Conservation (phyloP, 2,329 filamentous ascomycete genomes). For the Cordyceps farinosa region DNA sequence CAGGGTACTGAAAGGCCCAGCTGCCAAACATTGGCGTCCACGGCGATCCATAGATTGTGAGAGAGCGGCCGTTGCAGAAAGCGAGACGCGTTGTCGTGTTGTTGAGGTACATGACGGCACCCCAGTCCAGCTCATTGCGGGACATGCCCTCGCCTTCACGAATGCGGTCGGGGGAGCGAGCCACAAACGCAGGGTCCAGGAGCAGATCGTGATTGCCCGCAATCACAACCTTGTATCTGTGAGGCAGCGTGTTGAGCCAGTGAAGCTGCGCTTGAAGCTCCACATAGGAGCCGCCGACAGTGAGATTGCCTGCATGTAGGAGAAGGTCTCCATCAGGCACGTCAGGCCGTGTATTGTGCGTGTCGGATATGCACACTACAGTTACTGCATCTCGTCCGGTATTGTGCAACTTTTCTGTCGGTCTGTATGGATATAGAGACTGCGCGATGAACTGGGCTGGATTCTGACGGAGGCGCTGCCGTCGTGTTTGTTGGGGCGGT, state of each 20-base stretch:
- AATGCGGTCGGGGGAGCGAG: slow-evolving; percentile 7
- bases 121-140: slow-evolving; percentile 28
- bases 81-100: slow-evolving; percentile 26
- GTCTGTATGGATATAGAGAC: slow-evolving; percentile 5
- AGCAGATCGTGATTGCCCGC: slow-evolving; percentile 45
- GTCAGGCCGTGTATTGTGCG: slow-evolving; percentile 37
- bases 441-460: slow-evolving; percentile 3
- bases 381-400: slow-evolving; percentile 20
- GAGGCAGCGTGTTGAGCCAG: slow-evolving; percentile 41
- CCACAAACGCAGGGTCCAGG: slow-evolving; percentile 25
- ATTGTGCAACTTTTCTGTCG: neutral
- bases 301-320: slow-evolving; percentile 48
- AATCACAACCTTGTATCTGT: slow-evolving; percentile 42
- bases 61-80: slow-evolving; percentile 25
- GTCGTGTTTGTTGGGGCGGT: neutral
- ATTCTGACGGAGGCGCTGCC: neutral
- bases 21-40: slow-evolving; percentile 30
- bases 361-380: slow-evolving; percentile 44
- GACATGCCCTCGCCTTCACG: slow-evolving; percentile 15
- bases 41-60: slow-evolving; percentile 36
- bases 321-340: slow-evolving; percentile 44
- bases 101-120: slow-evolving; percentile 33
- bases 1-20: slow-evolving; percentile 41
- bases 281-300: slow-evolving; percentile 38
- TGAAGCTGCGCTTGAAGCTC: slow-evolving; percentile 37